phyloP scores from a whole-genome alignment of 768 basidiomycete species.

The Rhodotorula sphaerocarpa region DNA sequence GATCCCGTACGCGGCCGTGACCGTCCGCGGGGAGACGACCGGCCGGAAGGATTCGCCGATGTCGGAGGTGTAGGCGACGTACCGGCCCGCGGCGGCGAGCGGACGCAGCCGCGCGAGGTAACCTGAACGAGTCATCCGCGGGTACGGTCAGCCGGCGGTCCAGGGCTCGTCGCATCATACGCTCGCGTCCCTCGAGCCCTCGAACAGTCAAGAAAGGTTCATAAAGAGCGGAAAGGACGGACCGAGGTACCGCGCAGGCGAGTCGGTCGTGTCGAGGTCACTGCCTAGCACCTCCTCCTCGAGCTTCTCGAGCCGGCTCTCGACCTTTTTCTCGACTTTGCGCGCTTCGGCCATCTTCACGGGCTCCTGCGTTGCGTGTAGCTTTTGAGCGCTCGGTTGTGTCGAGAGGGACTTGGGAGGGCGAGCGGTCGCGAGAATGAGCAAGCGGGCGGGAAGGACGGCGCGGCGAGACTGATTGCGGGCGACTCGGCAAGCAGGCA shows the following conservation, averaged over 20 bases:
- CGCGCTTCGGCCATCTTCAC: not conserved
- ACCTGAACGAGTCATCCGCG: no score
- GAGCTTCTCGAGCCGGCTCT: constrained; percentile 24
- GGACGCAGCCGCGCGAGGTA: constrained; percentile 72
- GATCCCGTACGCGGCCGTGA: constrained; percentile 69
- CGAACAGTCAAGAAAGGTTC: no score
- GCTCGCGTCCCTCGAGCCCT: no score
- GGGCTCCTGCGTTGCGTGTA: no score
- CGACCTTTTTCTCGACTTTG: not conserved
- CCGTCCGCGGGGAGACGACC: constrained; percentile 61
- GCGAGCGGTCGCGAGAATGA: no score
- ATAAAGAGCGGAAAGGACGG: not conserved
- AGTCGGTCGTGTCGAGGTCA: constrained; percentile 60
- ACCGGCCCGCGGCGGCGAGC: constrained; percentile 62
- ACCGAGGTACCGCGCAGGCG: constrained; percentile 49
- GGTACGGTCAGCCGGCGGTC: no score
- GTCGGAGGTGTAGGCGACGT: constrained; percentile 77
- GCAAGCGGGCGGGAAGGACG: no score
- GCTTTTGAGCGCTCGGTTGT: no score
- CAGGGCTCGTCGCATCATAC: no score
- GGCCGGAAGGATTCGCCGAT: constrained; percentile 76
- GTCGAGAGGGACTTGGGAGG: no score
- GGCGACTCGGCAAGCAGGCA: no score
- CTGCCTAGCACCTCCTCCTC: constrained; percentile 52
- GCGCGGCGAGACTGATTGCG: no score